Conservation (phyloP, 2,329 filamentous ascomycete species). For the Fusarium sp. region DNA sequence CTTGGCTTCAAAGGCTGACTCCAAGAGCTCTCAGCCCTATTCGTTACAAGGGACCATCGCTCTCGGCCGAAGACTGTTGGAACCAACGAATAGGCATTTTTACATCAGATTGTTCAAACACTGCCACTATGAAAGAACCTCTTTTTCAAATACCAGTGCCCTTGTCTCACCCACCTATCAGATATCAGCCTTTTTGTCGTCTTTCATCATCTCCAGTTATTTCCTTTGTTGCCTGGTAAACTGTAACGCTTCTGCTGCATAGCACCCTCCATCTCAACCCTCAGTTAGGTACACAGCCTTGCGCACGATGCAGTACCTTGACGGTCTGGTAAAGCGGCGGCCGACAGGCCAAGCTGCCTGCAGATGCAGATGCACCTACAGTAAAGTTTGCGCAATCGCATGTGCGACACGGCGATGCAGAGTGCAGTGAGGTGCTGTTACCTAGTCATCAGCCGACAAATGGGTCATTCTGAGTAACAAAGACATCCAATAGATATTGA, state of each 20-base stretch:
- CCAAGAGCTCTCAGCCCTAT: constrained; percentile 14
- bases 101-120: constrained; percentile 7
- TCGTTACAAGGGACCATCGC: background rate
- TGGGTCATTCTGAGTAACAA: constrained; percentile 19
- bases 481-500: constrained; percentile 16
- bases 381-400: constrained; percentile 25
- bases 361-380: constrained; percentile 14
- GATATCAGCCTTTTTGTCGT: background rate
- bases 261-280: constrained; percentile 27
- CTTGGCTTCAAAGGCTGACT: background rate
- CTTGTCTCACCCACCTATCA: constrained; percentile 1
- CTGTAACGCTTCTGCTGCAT: constrained; percentile 22
- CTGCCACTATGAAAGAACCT: constrained; percentile 5
- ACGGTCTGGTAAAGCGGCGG: constrained; percentile 26
- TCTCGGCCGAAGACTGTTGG: background rate
- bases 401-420: constrained; percentile 30
- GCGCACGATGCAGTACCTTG: constrained; percentile 22
- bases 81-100: background rate
- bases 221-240: constrained; percentile 30
- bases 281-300: constrained; percentile 25
- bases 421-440: constrained; percentile 11
- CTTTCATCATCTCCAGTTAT: constrained; percentile 11
- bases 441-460: constrained; percentile 21
- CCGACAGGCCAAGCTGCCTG: constrained; percentile 23
- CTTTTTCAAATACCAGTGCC: constrained; percentile 6